phyloP scores from a whole-genome alignment of 148 eudicot genomes.

The Tetragonia tetragonoides region DNA sequence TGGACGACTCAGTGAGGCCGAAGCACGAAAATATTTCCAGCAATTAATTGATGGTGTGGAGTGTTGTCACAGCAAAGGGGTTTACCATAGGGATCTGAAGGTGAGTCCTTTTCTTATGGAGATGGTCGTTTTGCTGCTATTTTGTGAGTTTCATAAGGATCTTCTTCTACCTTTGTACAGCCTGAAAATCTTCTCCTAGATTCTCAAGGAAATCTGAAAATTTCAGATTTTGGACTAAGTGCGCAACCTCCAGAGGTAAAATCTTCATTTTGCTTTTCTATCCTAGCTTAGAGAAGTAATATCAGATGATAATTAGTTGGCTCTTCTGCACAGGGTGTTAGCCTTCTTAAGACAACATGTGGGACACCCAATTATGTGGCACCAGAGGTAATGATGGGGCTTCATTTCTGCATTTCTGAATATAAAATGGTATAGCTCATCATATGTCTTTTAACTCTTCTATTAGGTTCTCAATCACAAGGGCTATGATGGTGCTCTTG shows the following conservation, averaged over 20 bases:
- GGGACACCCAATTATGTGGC: slow-evolving; percentile 99
- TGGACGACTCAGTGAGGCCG: slow-evolving; percentile 89
- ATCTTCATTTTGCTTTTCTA: not conserved
- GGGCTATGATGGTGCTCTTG: slow-evolving; percentile 95
- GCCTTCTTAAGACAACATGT: slow-evolving; percentile 84
- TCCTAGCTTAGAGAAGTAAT: slow-evolving; percentile 8
- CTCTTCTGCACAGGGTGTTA: slow-evolving; percentile 65
- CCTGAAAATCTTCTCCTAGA: slow-evolving; percentile 97
- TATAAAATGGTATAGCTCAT: not conserved
- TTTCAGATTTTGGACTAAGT: slow-evolving; percentile 97
- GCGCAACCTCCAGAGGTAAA: slow-evolving; percentile 88
- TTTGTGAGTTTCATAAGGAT: slow-evolving; percentile 17
- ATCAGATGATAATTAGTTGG: slow-evolving; percentile 10
- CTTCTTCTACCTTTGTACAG: slow-evolving; percentile 41
- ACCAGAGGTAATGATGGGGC: slow-evolving; percentile 68
- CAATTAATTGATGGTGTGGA: slow-evolving; percentile 92
- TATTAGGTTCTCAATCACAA: slow-evolving; percentile 90
- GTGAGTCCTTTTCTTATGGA: slow-evolving; percentile 34
- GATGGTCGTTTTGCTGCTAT: slow-evolving; percentile 8
- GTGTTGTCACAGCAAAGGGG: slow-evolving; percentile 93
- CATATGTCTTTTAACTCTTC: slow-evolving; percentile 10
- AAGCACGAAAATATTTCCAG: slow-evolving; percentile 76
- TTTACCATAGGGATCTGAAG: slow-evolving; percentile 93
- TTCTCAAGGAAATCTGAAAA: slow-evolving; percentile 89
- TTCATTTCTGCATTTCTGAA: not conserved